Conservation (phyloP, 805 yeast species). For the Kazachstania martiniae region DNA sequence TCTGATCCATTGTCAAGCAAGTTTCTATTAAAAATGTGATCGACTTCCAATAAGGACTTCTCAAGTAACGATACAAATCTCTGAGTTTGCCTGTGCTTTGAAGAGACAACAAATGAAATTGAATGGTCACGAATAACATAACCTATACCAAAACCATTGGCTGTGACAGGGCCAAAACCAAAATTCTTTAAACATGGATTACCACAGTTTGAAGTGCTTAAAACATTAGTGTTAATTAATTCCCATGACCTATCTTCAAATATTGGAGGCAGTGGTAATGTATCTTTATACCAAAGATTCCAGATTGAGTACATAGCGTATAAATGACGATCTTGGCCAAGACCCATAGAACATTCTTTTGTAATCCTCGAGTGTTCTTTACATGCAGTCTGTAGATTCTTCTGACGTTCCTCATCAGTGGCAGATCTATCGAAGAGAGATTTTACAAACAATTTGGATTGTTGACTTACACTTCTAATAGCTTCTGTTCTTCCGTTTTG, state of each 20-base stretch:
- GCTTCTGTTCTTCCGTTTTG: constrained; percentile 92
- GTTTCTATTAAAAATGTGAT: constrained; percentile 36
- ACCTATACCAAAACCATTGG: constrained; percentile 90
- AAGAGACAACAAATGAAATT: constrained; percentile 69
- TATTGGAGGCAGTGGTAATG: constrained; percentile 48
- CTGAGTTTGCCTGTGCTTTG: constrained; percentile 80
- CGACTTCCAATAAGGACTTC: constrained; percentile 49
- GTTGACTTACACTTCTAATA: constrained; percentile 70
- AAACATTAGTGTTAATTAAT: constrained; percentile 62
- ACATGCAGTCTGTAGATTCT: constrained; percentile 59
- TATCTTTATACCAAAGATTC: constrained; percentile 35
- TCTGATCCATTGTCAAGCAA: not conserved
- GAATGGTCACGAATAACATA: constrained; percentile 76
- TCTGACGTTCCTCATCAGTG: constrained; percentile 44
- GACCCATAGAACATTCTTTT: constrained; percentile 56
- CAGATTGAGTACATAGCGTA: constrained; percentile 83
- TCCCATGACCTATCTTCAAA: constrained; percentile 88
- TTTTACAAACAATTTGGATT: constrained; percentile 72
- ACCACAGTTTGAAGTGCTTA: constrained; percentile 85
- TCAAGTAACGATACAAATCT: constrained; percentile 61
- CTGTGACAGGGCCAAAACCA: constrained; percentile 86
- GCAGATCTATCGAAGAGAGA: constrained; percentile 67
- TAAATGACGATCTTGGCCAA: constrained; percentile 87
- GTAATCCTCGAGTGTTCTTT: constrained; percentile 57
- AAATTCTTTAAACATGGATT: constrained; percentile 78